Percentiles rank a stretch among this genome's conserved stretches.
These are phyloP conservation scores for Pseudozyma thailandica DNA, from an alignment of 1,284 basidiomycete species.

Conservation along the genomic window DNA sequence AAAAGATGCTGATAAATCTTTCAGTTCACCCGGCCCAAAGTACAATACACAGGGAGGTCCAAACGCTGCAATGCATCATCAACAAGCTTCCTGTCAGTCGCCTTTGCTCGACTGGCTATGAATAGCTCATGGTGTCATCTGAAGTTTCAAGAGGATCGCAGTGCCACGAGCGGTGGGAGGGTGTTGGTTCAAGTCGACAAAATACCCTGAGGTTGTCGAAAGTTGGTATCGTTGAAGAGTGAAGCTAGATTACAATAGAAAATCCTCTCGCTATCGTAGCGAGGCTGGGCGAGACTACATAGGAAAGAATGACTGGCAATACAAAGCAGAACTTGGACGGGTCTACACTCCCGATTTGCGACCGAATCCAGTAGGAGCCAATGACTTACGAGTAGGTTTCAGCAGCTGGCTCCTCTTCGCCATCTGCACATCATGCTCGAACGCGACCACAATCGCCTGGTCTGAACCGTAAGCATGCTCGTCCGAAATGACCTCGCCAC, in stretches of 20 bases:
- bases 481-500: constrained; percentile 53
- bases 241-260: constrained; percentile 21
- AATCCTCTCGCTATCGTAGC: background rate
- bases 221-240: background rate
- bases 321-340: constrained; percentile 11
- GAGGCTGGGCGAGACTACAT: background rate
- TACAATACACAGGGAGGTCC: no score
- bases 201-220: no score
- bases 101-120: no score
- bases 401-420: constrained; percentile 91
- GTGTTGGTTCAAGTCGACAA: no score
- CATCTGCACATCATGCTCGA: constrained; percentile 91
- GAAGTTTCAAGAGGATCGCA: no score
- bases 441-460: constrained; percentile 91
- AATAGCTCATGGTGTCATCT: no score
- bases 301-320: background rate
- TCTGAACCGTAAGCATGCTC: constrained; percentile 75
- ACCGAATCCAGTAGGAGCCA: constrained; percentile 44
- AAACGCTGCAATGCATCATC: no score
- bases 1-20: no score
- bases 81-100: no score
- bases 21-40: no score
- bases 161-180: no score
- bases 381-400: constrained; percentile 82
- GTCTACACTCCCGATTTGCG: constrained; percentile 36